phyloP scores from a whole-genome alignment of 257 asterid genomes.

The Penstemon davidsonii region DNA sequence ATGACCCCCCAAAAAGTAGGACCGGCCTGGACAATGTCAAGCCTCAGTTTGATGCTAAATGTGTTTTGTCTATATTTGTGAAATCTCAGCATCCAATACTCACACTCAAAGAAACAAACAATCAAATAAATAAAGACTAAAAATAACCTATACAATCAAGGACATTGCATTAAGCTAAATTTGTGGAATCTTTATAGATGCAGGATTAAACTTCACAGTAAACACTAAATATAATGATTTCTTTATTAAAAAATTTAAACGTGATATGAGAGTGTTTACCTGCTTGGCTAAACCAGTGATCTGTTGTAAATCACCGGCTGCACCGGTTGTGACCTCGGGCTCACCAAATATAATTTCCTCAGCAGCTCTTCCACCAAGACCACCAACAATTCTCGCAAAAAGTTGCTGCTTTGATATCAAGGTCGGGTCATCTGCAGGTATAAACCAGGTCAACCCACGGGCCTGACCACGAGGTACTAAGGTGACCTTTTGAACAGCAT shows the following conservation, averaged over 20 bases:
- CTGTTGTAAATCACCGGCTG: constrained; percentile 96
- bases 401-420: constrained; percentile 95
- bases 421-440: constrained; percentile 97
- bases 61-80: not conserved
- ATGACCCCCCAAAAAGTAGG: not conserved
- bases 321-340: constrained; percentile 96
- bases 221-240: not conserved
- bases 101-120: no score
- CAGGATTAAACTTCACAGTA: not conserved
- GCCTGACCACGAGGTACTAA: constrained; percentile 97
- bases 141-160: not conserved
- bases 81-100: not conserved
- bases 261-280: constrained; percentile 36
- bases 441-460: constrained; percentile 97
- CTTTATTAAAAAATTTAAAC: not conserved
- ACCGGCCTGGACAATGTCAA: not conserved
- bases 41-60: not conserved
- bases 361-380: constrained; percentile 99
- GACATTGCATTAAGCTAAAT: not conserved
- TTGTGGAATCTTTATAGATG: not conserved
- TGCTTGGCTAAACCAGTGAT: constrained; percentile 92
- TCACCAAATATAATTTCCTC: constrained; percentile 97
- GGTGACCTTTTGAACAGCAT: constrained; percentile 94
- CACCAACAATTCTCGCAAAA: constrained; percentile 95
- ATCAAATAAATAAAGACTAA: no score